A percentile compares a stretch with the other conserved stretches of the same genome.
These are phyloP conservation scores for Penicillium lagena DNA, from an alignment of 495 filamentous ascomycete genomes.

Conservation along the genomic window DNA sequence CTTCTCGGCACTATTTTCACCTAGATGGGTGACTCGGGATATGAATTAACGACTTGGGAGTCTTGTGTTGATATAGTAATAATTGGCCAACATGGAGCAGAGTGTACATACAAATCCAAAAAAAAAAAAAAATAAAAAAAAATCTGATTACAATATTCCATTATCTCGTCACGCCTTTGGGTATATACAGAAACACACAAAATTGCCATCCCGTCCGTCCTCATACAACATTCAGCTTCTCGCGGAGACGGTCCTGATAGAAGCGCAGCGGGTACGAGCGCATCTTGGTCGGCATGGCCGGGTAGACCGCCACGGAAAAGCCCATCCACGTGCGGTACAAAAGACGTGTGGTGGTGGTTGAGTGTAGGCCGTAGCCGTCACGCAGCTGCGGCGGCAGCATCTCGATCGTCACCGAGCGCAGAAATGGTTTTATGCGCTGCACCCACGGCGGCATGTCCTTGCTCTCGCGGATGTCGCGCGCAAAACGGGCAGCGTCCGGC, in stretches of 20 bases:
- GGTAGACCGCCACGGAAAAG: conserved; percentile 31
- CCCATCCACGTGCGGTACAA: conserved; percentile 33
- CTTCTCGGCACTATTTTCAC: conserved; percentile 24
- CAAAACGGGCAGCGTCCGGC: conserved; percentile 26
- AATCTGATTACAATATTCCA: neutral
- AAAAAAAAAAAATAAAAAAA: conserved; percentile 1
- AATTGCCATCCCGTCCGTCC: neutral
- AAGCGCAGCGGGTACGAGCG: conserved; percentile 24
- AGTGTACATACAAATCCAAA: neutral
- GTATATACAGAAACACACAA: conserved; percentile 1
- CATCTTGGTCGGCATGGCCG: conserved; percentile 26
- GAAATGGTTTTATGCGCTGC: conserved; percentile 25
- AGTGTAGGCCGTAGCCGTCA: conserved; percentile 33
- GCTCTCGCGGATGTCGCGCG: conserved; percentile 19
- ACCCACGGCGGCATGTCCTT: conserved; percentile 29
- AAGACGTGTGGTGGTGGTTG: conserved; percentile 21
- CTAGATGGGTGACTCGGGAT: conserved; percentile 2
- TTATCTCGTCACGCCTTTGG: neutral
- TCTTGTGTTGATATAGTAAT: no score
- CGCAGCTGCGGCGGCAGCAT: conserved; percentile 33
- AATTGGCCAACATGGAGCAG: no score
- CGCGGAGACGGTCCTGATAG: conserved; percentile 24
- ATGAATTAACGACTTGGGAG: no score
- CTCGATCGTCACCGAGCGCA: conserved; percentile 30
- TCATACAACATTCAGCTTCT: conserved; percentile 24